Evolutionary conservation across 768 basidiomycete genomes (phyloP), one percentile per base, ranked within the genome.

Genomic region (Termitomyces eurrhizus): DNA sequence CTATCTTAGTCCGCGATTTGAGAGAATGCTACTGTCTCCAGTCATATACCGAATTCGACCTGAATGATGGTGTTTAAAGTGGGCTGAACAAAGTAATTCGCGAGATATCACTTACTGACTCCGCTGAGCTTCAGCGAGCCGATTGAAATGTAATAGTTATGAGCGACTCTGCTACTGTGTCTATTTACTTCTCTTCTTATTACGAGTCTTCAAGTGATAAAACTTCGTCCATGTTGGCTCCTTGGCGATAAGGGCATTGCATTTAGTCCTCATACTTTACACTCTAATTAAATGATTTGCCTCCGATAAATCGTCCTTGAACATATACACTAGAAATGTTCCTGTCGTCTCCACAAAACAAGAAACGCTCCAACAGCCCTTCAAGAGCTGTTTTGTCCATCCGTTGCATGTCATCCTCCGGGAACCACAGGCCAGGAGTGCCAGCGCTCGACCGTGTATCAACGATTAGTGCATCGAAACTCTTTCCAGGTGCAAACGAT

Each of bases 381-480:
- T 66, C 65, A 11, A 69, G 56, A 11, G 58, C 56, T 16, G 60
- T 62, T 29, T 65, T 58, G 7, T 69, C 74, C 69, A 75, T 72
- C 51, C 61, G 58, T 58, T 59, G 60, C 61, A 62, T 67, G 50
- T 75, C 77, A 29, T 66, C 69, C n/a, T 75, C 76, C 13, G 73
- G 73, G 39, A 76, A 76, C 86, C 85, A 88, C 29, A 90, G 62
- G 7, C 76, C 80, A 3, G 83, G 83, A 57, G 87, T 87, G 1
- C 80, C 83, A 35, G 78, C 70, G 42, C 80, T 81, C 48, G 72
- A 70, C 36, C 78, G 74, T 8, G 90, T 76, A 68, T 77, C 83
- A 26, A 96, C 85, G 4, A 92, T 64, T 8, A 98, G 74, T 0
- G 96, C 96, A 69, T 98, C 96, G 68, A 98, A 98, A 63, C 85